These are phyloP conservation scores for Canavalia gladiata DNA, from an alignment of 306 rosid genomes.

Conservation along the genomic window DNA sequence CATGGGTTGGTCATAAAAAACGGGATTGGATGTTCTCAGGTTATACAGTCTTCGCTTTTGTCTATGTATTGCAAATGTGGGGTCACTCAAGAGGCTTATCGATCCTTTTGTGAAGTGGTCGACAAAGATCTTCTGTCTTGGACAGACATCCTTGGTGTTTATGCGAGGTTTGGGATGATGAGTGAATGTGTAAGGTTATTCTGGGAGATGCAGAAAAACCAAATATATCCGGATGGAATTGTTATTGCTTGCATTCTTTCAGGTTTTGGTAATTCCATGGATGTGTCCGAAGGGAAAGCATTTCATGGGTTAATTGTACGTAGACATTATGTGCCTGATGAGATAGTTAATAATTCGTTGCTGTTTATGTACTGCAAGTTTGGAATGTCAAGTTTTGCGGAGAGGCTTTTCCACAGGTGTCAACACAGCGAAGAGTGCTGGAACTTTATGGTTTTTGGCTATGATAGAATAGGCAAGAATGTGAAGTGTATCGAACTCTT, in stretches of 20 bases:
- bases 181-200: slow-evolving; percentile 61
- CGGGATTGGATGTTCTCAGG: slow-evolving; percentile 63
- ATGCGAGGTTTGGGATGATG: slow-evolving; percentile 72
- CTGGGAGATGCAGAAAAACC: slow-evolving; percentile 62
- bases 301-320: slow-evolving; percentile 71
- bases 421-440: slow-evolving; percentile 60
- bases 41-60: slow-evolving; percentile 65
- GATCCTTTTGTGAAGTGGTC: slow-evolving; percentile 58
- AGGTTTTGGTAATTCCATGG: slow-evolving; percentile 66
- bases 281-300: slow-evolving; percentile 62
- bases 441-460: slow-evolving; percentile 66
- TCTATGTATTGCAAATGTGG: slow-evolving; percentile 79
- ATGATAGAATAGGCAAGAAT: slow-evolving; percentile 55
- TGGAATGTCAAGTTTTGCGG: slow-evolving; percentile 64
- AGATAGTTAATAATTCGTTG: slow-evolving; percentile 59
- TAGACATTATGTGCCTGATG: slow-evolving; percentile 51
- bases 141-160: slow-evolving; percentile 71
- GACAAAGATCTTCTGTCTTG: slow-evolving; percentile 74
- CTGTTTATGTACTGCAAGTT: slow-evolving; percentile 79
- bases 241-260: slow-evolving; percentile 69
- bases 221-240: slow-evolving; percentile 66
- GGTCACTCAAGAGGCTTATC: slow-evolving; percentile 63
- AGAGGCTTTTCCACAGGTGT: slow-evolving; percentile 60
- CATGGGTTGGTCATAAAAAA: slow-evolving; percentile 68
- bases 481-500: slow-evolving; percentile 63